These are phyloP conservation scores for Phyllosticta citrichinensis DNA, from an alignment of 2,329 filamentous ascomycete species.

Conservation along the genomic window DNA sequence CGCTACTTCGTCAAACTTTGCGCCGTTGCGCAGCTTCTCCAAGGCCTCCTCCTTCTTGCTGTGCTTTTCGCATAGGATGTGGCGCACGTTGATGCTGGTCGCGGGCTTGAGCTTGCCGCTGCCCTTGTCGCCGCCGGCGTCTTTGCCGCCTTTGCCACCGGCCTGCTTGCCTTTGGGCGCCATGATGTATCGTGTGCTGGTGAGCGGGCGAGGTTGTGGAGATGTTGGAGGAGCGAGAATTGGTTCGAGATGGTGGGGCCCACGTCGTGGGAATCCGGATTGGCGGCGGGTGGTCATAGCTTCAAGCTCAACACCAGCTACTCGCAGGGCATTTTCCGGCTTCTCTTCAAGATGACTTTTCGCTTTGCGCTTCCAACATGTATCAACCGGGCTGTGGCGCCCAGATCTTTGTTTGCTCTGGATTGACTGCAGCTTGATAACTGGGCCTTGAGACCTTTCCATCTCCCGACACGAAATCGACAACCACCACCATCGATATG, in stretches of 20 bases:
- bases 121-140: constrained; percentile 24
- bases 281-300: constrained; percentile 2
- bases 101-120: constrained; percentile 49
- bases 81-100: constrained; percentile 62
- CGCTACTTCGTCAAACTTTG: constrained; percentile 67
- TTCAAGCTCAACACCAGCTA: background rate
- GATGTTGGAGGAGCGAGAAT: background rate
- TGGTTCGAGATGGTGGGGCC: background rate
- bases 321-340: background rate
- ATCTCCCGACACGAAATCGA: background rate
- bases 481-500: background rate
- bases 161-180: constrained; percentile 3
- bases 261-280: background rate
- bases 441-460: background rate
- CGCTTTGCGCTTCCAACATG: background rate
- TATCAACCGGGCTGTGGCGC: background rate
- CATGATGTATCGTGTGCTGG: background rate
- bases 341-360: background rate
- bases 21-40: constrained; percentile 54
- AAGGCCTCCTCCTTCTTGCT: constrained; percentile 68
- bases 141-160: background rate
- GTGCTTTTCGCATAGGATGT: constrained; percentile 70
- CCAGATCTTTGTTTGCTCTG: background rate
- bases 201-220: background rate
- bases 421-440: background rate